Percentiles rank a stretch among this genome's conserved stretches.
phyloP scores from a whole-genome alignment of 345 rosid species.

The Odontarrhena argentea region DNA sequence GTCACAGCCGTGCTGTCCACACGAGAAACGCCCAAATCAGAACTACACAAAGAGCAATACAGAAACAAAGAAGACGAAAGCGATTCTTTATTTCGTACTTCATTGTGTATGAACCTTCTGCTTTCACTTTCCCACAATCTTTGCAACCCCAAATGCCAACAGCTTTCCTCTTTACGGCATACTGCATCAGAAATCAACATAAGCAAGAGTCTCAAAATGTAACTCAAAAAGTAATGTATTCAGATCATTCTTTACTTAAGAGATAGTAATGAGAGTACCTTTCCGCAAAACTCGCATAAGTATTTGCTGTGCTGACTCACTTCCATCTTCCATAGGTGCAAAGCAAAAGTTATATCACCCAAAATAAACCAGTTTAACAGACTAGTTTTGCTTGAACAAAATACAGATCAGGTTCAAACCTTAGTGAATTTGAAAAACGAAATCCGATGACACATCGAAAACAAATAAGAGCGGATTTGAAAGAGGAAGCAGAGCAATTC shows the following conservation, averaged over 20 bases:
- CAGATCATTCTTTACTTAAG: not conserved
- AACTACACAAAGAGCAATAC: not conserved
- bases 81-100: slow-evolving; percentile 43
- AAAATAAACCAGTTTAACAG: not conserved
- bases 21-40: not conserved
- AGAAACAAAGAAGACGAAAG: not conserved
- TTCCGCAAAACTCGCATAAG: slow-evolving; percentile 88
- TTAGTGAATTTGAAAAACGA: not conserved
- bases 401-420: not conserved
- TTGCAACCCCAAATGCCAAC: slow-evolving; percentile 78
- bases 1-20: slow-evolving; percentile 67
- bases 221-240: no score
- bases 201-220: not conserved
- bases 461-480: not conserved
- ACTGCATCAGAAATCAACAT: slow-evolving; percentile 38
- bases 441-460: not conserved
- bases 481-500: slow-evolving; percentile 38
- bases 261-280: slow-evolving; percentile 45
- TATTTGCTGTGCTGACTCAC: slow-evolving; percentile 84
- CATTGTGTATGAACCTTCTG: slow-evolving; percentile 72
- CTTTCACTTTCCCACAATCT: slow-evolving; percentile 67
- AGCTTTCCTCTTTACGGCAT: slow-evolving; percentile 65
- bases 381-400: not conserved
- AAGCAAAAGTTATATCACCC: not conserved
- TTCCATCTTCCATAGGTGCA: slow-evolving; percentile 63